A percentile compares a stretch with the other conserved stretches of the same genome.
Evolutionary conservation across 1,284 basidiomycete species (phyloP).

Genomic region (Pseudozyma hubeiensis): DNA sequence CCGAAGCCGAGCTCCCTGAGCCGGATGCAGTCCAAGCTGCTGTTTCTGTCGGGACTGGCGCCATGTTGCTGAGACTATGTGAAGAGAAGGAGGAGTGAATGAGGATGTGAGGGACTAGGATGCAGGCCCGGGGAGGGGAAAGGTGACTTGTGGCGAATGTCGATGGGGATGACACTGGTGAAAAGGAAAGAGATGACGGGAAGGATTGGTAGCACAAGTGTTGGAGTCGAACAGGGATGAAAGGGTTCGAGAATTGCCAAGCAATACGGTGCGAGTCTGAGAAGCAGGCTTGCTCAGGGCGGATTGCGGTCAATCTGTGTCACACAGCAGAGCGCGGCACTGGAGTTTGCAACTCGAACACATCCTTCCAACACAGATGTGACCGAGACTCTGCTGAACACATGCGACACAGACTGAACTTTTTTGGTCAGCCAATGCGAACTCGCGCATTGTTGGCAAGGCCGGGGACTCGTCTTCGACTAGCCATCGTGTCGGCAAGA

Average conservation of each 20-base stretch:
- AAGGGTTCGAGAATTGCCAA: not conserved
- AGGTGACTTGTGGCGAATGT: not conserved
- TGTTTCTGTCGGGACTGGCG: conserved; percentile 38
- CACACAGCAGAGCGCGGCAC: no score
- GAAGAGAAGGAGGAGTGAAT: not conserved
- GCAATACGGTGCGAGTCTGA: not conserved
- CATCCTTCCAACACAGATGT: no score
- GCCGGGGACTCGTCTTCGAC: conserved; percentile 12
- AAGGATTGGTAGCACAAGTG: not conserved
- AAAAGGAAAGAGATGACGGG: not conserved
- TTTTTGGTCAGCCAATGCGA: no score
- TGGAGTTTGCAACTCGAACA: no score
- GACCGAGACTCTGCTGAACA: no score
- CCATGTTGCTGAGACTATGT: conserved; percentile 19
- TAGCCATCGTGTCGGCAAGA: conserved; percentile 17
- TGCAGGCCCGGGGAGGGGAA: not conserved
- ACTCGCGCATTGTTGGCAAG: not conserved
- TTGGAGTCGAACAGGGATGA: not conserved
- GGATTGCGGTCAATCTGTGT: no score
- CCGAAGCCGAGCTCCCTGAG: conserved; percentile 23
- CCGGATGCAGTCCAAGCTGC: conserved; percentile 11
- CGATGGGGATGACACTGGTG: not conserved
- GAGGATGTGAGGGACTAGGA: not conserved
- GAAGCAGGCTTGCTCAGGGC: not conserved
- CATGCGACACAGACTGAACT: not conserved